Base-by-base conservation (phyloP, 495 filamentous ascomycete genomes). In the Aspergillus leporis region DNA sequence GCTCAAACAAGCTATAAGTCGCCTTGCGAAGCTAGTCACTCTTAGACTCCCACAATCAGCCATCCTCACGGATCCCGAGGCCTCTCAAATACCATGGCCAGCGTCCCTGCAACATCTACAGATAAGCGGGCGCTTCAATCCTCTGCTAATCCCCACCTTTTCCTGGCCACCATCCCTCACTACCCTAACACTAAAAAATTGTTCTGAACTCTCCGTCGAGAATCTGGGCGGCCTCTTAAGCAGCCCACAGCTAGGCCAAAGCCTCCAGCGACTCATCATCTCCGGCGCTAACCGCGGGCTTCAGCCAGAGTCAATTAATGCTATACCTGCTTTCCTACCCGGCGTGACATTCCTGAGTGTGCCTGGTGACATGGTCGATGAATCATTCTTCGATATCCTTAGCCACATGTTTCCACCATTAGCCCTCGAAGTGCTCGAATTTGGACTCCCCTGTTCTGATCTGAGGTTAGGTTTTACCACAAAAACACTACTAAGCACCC, bases 1-100 rank as follows among this genome's bases (percentile, higher is more conserved):
- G 19, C 73, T 90, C 12, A 81, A 85, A 60, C 76, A 78, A 50
- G 74, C 85, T 3, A 61, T 87, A 22, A 70, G 75, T 31, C 66
- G 74, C 18, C 75, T 90, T 22, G 28, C 61, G 9, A 62, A 78
- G 28, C 77, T 89, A 14, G 61, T 68, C 25, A 73, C 66, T 4
- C 71, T 91, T 5, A 76, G 77, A 36, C 78, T 90, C 45, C 87
- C 87, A 2, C 79, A 78, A 19, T 77, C 71, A n/a, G 81, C 79
- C 34, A 68, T 65, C 51, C 67, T 68, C 41, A 68, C 57, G 21
- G 18, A 55, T 13, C 40, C 63, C 10, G 61, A 61, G 19, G 43
- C 61, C 23, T 47, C 51, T 19, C 4, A 14, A n/a, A 22, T 59
- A 43, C 21, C 45, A 19, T 66, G 68, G 67, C 64, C 68, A 4